Conservation (phyloP, 345 rosid species). For the Linum tenue region DNA sequence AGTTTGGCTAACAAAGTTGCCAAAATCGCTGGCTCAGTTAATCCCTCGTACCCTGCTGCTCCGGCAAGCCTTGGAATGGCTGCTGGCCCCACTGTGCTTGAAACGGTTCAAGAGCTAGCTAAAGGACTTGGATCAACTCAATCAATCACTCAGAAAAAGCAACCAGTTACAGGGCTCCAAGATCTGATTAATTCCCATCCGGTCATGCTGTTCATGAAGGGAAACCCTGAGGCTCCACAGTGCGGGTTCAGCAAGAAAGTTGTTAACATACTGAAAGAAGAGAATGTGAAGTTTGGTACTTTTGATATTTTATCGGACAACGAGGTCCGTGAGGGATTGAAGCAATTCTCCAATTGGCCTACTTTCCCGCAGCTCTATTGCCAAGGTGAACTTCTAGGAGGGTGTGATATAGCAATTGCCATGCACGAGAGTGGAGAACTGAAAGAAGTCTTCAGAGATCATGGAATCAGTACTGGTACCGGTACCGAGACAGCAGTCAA, state of each 20-base stretch:
- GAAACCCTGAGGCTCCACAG: conserved; percentile 70
- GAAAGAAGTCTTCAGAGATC: conserved; percentile 61
- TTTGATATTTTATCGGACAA: conserved; percentile 69
- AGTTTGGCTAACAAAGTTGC: conserved; percentile 91
- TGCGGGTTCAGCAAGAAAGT: conserved; percentile 88
- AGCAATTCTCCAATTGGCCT: conserved; percentile 98
- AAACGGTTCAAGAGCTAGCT: conserved; percentile 61
- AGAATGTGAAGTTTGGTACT: conserved; percentile 65
- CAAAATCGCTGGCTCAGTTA: conserved; percentile 54
- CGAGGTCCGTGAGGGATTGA: conserved; percentile 86
- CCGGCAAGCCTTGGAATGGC: conserved; percentile 98
- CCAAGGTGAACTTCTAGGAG: conserved; percentile 95
- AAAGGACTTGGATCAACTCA: conserved; percentile 40
- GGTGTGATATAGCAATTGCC: conserved; percentile 71
- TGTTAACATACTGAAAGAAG: conserved; percentile 61
- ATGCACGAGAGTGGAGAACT: conserved; percentile 93
- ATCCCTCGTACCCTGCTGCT: conserved; percentile 72
- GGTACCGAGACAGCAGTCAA: conserved; percentile 10
- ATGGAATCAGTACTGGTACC: conserved; percentile 41
- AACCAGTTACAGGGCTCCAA: conserved; percentile 26
- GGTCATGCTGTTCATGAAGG: conserved; percentile 92
- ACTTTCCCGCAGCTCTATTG: conserved; percentile 94
- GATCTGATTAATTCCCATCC: conserved; percentile 62
- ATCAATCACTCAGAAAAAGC: conserved; percentile 27
- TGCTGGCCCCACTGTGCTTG: conserved; percentile 73